Evolutionary conservation across 1,139 yeast genomes (phyloP).

Genomic region (Pneumocystis murina): DNA sequence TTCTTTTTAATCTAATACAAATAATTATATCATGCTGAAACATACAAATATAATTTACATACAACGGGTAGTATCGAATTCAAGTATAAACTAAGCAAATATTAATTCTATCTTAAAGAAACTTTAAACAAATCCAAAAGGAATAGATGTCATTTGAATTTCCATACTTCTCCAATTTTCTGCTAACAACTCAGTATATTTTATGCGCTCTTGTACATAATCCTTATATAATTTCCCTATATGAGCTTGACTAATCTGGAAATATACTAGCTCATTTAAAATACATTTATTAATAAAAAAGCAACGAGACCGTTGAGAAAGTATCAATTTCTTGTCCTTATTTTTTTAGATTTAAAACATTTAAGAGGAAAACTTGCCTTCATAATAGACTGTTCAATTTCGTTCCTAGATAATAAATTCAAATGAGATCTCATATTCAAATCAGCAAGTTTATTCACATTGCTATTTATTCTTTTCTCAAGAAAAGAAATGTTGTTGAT

Average conservation of each 20-base stretch:
- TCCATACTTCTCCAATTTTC: background rate
- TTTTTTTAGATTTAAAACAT: background rate
- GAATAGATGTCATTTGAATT: background rate
- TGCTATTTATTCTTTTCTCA: conserved; percentile 41
- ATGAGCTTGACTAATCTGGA: background rate
- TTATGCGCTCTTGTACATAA: background rate
- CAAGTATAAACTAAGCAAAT: background rate
- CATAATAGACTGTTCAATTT: background rate
- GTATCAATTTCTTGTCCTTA: background rate
- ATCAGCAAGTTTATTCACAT: conserved; percentile 25
- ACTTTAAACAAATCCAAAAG: background rate
- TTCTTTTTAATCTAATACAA: background rate
- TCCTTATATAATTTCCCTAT: background rate
- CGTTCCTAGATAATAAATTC: conserved; percentile 1
- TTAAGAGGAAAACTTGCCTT: background rate
- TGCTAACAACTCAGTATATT: background rate
- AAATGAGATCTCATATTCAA: conserved; percentile 5
- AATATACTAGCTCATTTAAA: background rate
- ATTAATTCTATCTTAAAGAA: background rate
- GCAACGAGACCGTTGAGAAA: background rate
- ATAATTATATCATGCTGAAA: background rate
- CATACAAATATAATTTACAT: background rate
- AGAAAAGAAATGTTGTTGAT: conserved; percentile 47
- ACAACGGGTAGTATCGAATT: background rate
- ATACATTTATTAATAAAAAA: background rate